Conservation (phyloP, 2,329 filamentous ascomycete species). For the Drechslerella coelobrocha region DNA sequence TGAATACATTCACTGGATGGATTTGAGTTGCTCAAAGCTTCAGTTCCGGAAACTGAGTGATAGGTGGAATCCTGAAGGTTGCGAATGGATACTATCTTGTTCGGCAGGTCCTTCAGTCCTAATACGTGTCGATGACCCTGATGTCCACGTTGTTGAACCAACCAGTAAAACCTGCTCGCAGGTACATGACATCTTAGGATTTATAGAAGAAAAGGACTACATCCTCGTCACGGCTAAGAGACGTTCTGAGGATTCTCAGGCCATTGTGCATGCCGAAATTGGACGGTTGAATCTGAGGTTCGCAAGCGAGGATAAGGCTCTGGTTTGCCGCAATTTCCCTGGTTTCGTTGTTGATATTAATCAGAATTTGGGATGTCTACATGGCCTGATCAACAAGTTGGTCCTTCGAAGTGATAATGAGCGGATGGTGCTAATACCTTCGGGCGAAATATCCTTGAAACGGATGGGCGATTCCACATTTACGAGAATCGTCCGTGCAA, state of each 20-base stretch:
- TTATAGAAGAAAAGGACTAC: slow-evolving; percentile 57
- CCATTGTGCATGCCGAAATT: slow-evolving; percentile 59
- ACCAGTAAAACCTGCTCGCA: slow-evolving; percentile 57
- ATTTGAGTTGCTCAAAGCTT: slow-evolving; percentile 54
- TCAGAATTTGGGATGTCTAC: slow-evolving; percentile 62
- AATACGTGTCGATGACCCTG: slow-evolving; percentile 50
- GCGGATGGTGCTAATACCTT: slow-evolving; percentile 54
- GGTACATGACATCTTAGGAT: slow-evolving; percentile 57
- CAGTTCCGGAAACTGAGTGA: slow-evolving; percentile 55
- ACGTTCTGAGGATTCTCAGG: not conserved
- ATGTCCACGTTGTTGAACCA: slow-evolving; percentile 56
- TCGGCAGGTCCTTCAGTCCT: slow-evolving; percentile 47
- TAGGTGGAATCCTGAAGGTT: slow-evolving; percentile 38
- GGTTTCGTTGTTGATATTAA: slow-evolving; percentile 62
- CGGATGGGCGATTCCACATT: slow-evolving; percentile 9
- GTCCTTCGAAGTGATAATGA: slow-evolving; percentile 58
- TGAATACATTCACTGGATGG: slow-evolving; percentile 62
- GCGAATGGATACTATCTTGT: slow-evolving; percentile 55
- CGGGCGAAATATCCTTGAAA: slow-evolving; percentile 13
- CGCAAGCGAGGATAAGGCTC: slow-evolving; percentile 54
- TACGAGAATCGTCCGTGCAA: slow-evolving; percentile 10
- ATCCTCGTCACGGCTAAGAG: slow-evolving; percentile 54
- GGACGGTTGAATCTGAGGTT: slow-evolving; percentile 64
- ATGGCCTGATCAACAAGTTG: slow-evolving; percentile 63
- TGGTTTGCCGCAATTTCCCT: slow-evolving; percentile 63